Conservation (phyloP, 1,284 basidiomycete genomes). For the Blastosporella zonata region DNA sequence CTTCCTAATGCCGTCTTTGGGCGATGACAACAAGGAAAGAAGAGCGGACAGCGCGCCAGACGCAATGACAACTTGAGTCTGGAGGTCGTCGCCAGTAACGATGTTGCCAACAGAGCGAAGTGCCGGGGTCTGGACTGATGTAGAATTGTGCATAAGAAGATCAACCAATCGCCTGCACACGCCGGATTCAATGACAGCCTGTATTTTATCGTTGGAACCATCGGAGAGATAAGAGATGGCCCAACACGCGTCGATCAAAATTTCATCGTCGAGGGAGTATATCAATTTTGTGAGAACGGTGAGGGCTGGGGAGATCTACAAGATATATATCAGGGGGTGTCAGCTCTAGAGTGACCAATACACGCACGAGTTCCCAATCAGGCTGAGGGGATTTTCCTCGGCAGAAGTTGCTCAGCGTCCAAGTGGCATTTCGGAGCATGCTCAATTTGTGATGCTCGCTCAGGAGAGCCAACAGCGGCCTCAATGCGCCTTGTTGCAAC, state of each 20-base stretch:
- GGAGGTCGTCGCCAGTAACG: slow-evolving; percentile 97
- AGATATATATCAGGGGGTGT: slow-evolving; percentile 17
- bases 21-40: slow-evolving; percentile 87
- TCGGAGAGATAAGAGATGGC: slow-evolving; percentile 99
- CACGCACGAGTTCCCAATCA: slow-evolving; percentile 84
- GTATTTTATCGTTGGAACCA: slow-evolving; percentile 99
- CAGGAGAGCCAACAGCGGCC: slow-evolving; percentile 68
- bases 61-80: slow-evolving; percentile 98
- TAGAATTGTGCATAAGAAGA: slow-evolving; percentile 95
- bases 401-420: slow-evolving; percentile 98
- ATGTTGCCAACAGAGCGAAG: slow-evolving; percentile 98
- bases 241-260: slow-evolving; percentile 99
- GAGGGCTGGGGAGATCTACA: slow-evolving; percentile 92
- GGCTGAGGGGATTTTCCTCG: slow-evolving; percentile 95
- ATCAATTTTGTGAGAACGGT: slow-evolving; percentile 97
- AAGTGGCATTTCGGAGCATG: slow-evolving; percentile 97
- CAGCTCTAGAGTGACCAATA: slow-evolving; percentile 15
- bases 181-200: slow-evolving; percentile 98
- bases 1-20: slow-evolving; percentile 94
- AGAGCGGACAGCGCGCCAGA: slow-evolving; percentile 94
- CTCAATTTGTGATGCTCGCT: slow-evolving; percentile 93
- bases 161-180: slow-evolving; percentile 98
- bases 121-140: slow-evolving; percentile 98
- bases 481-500: slow-evolving; percentile 71
- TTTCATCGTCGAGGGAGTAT: slow-evolving; percentile 99